Evolutionary conservation across 352 stramenopile genomes (phyloP).

Genomic region (Thalassiosira mediterranea): DNA sequence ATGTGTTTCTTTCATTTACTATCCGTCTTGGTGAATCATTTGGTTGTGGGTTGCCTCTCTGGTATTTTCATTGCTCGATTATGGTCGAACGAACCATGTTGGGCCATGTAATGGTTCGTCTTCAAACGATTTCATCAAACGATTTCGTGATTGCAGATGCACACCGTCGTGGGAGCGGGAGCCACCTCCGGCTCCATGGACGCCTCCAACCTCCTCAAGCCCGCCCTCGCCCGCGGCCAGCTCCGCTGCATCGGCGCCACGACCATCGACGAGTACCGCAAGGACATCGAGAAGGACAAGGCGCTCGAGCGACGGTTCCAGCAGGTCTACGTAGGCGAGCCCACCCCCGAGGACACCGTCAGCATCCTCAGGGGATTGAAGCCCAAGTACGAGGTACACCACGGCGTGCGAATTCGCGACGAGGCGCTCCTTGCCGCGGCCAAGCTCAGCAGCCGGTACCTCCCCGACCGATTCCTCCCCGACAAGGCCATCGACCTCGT

Average conservation of each 20-base stretch:
- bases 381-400: conserved; percentile 96
- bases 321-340: conserved; percentile 94
- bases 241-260: conserved; percentile 93
- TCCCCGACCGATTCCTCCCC: conserved; percentile 59
- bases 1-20: no score
- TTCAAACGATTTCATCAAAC: no score
- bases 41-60: no score
- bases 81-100: no score
- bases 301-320: conserved; percentile 96
- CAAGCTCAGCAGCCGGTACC: conserved; percentile 82
- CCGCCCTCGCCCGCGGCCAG: conserved; percentile 89
- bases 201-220: conserved; percentile 93
- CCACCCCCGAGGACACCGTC: conserved; percentile 93
- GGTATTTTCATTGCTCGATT: no score
- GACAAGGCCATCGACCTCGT: conserved; percentile 95
- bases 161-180: conserved; percentile 68
- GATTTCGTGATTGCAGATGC: no score
- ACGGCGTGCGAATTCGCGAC: conserved; percentile 94
- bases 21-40: no score
- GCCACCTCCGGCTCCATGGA: conserved; percentile 80
- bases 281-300: conserved; percentile 98
- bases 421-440: conserved; percentile 92
- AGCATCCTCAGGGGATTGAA: conserved; percentile 95
- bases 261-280: conserved; percentile 93
- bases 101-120: no score